These are phyloP conservation scores for Tulasnella sp. DNA, from an alignment of 768 basidiomycete genomes.

Conservation along the genomic window DNA sequence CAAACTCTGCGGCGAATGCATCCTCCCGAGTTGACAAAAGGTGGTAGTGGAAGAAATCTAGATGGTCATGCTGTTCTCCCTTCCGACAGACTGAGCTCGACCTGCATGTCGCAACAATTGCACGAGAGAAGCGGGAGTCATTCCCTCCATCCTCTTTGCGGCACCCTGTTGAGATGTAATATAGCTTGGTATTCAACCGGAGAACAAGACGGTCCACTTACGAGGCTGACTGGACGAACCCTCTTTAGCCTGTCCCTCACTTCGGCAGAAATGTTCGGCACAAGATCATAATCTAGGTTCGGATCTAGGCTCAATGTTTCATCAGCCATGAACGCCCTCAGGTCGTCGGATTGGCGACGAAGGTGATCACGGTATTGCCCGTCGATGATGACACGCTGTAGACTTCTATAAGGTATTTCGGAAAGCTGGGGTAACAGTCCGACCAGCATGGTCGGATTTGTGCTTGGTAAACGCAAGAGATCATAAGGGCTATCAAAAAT, in stretches of 20 bases:
- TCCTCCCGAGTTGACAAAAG: neutral
- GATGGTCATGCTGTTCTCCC: neutral
- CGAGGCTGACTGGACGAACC: slow-evolving; percentile 67
- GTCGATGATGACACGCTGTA: slow-evolving; percentile 65
- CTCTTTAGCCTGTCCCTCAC: slow-evolving; percentile 60
- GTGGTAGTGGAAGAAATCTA: neutral
- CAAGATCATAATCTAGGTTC: slow-evolving; percentile 60
- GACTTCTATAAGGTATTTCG: slow-evolving; percentile 49
- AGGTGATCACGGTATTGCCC: slow-evolving; percentile 52
- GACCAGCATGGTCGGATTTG: slow-evolving; percentile 47
- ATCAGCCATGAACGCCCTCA: slow-evolving; percentile 69
- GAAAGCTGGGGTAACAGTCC: slow-evolving; percentile 50
- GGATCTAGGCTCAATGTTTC: slow-evolving; percentile 68
- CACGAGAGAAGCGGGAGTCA: slow-evolving; percentile 77
- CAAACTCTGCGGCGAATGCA: neutral
- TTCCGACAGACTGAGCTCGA: neutral
- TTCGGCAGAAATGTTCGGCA: slow-evolving; percentile 72
- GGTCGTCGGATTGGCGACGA: slow-evolving; percentile 67
- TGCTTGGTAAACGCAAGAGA: slow-evolving; percentile 57
- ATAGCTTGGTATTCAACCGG: neutral
- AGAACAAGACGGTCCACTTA: slow-evolving; percentile 36
- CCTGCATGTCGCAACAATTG: slow-evolving; percentile 62
- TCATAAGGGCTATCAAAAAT: slow-evolving; percentile 61
- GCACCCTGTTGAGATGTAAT: slow-evolving; percentile 58
- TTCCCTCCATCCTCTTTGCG: slow-evolving; percentile 89